Evolutionary conservation across 2,329 filamentous ascomycete genomes (phyloP).

Genomic region (Colletotrichum lentis): DNA sequence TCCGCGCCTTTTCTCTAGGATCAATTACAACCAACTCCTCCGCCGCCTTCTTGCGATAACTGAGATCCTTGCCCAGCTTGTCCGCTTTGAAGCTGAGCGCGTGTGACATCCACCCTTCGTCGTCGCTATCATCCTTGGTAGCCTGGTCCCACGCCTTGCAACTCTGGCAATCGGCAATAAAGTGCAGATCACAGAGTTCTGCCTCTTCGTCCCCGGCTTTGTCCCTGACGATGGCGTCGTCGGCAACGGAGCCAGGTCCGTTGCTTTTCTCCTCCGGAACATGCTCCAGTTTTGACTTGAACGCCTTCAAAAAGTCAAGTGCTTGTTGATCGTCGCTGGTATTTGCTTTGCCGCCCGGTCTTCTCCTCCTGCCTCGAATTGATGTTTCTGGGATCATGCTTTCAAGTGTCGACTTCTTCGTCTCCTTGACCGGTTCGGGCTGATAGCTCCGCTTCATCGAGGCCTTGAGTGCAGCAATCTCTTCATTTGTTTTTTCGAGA

Average conservation of each 20-base stretch:
- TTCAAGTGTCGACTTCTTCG: conserved; percentile 74
- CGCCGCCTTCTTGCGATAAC: conserved; percentile 88
- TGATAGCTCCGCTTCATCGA: conserved; percentile 76
- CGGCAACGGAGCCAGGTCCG: conserved; percentile 37
- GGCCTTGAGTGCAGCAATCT: conserved; percentile 81
- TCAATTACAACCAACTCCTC: conserved; percentile 94
- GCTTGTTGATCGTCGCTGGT: conserved; percentile 69
- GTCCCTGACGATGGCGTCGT: conserved; percentile 41
- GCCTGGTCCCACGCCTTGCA: conserved; percentile 84
- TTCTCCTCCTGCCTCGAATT: conserved; percentile 74
- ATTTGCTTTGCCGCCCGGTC: conserved; percentile 63
- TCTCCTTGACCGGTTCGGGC: conserved; percentile 60
- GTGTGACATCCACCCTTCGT: conserved; percentile 85
- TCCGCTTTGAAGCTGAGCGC: conserved; percentile 87
- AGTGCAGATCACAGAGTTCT: conserved; percentile 88
- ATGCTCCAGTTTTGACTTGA: conserved; percentile 77
- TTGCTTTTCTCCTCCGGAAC: conserved; percentile 53
- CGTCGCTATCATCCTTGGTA: conserved; percentile 65
- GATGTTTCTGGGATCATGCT: conserved; percentile 77
- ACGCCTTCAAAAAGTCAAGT: conserved; percentile 77
- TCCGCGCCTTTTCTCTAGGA: conserved; percentile 81
- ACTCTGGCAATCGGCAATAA: conserved; percentile 93
- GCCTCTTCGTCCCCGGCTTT: conserved; percentile 70
- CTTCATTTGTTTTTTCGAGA: conserved; percentile 77
- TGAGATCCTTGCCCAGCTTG: conserved; percentile 87